Conservation (phyloP, 2,329 filamentous ascomycete species). For the Colletotrichum tamarilloi region DNA sequence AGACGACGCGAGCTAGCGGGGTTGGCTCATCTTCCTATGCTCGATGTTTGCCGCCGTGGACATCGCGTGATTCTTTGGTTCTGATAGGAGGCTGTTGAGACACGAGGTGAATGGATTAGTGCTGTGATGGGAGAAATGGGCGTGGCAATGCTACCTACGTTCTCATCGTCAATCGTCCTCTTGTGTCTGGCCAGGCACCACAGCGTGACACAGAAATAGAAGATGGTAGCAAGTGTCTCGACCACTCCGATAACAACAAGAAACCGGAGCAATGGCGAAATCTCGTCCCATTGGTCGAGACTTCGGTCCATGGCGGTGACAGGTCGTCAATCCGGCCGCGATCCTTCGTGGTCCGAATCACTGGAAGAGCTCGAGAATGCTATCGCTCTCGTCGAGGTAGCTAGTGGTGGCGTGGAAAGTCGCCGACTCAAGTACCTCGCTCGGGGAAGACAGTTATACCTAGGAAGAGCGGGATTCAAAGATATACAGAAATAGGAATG, state of each 20-base stretch:
- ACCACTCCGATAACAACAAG: neutral
- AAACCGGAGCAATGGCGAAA: neutral
- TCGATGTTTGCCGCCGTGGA: too few species aligned
- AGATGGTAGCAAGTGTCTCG: neutral
- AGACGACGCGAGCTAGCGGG: neutral
- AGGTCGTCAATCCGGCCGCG: neutral
- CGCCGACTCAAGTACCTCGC: neutral
- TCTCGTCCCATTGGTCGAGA: neutral
- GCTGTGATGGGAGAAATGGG: neutral
- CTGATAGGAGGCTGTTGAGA: neutral
- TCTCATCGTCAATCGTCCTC: neutral
- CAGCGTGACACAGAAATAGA: neutral
- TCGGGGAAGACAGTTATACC: neutral
- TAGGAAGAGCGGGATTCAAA: neutral
- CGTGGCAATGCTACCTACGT: neutral
- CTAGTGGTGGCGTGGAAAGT: neutral
- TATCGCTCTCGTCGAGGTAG: neutral
- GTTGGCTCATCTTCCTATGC: too few species aligned
- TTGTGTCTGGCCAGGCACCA: neutral
- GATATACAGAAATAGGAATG: neutral
- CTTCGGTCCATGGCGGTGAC: neutral
- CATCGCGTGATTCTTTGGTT: neutral
- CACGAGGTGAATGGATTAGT: neutral
- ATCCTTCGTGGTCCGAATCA: neutral
- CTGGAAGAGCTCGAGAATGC: neutral